Evolutionary conservation across 805 yeast species (phyloP).

Genomic region (Torulaspora indica): DNA sequence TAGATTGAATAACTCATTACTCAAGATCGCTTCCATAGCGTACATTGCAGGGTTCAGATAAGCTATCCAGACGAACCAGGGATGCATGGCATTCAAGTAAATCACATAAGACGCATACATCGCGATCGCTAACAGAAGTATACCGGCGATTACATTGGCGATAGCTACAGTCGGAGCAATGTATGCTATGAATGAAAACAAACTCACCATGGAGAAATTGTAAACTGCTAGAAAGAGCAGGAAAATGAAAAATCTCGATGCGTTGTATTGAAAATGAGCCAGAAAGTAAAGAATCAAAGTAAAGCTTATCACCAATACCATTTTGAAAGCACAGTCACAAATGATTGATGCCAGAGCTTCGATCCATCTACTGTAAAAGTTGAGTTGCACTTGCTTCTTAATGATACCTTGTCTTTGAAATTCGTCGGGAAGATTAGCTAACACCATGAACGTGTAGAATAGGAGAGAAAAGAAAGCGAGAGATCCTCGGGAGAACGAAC

Average conservation of each 20-base stretch:
- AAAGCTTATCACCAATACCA: slow-evolving; percentile 41
- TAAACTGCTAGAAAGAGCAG: slow-evolving; percentile 42
- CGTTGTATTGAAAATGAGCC: slow-evolving; percentile 44
- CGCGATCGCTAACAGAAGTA: slow-evolving; percentile 45
- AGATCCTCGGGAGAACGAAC: slow-evolving; percentile 53
- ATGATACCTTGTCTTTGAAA: slow-evolving; percentile 51
- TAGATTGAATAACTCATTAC: slow-evolving; percentile 58
- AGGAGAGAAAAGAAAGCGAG: slow-evolving; percentile 47
- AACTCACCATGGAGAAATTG: slow-evolving; percentile 45
- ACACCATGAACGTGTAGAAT: slow-evolving; percentile 54
- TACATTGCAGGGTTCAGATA: slow-evolving; percentile 54
- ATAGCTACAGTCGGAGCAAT: slow-evolving; percentile 45
- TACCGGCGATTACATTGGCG: slow-evolving; percentile 60
- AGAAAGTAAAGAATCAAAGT: slow-evolving; percentile 50
- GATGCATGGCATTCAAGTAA: slow-evolving; percentile 56
- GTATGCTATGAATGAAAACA: slow-evolving; percentile 54
- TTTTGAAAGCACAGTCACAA: slow-evolving; percentile 57
- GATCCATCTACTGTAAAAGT: slow-evolving; percentile 61
- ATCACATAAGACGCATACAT: slow-evolving; percentile 65
- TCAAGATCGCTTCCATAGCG: slow-evolving; percentile 59
- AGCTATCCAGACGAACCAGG: slow-evolving; percentile 68
- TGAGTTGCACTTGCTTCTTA: slow-evolving; percentile 59
- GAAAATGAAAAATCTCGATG: slow-evolving; percentile 50
- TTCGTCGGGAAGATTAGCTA: slow-evolving; percentile 50
- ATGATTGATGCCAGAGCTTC: slow-evolving; percentile 59